Evolutionary conservation across 2,329 filamentous ascomycete genomes (phyloP).

Genomic region (Zarea fungicola): DNA sequence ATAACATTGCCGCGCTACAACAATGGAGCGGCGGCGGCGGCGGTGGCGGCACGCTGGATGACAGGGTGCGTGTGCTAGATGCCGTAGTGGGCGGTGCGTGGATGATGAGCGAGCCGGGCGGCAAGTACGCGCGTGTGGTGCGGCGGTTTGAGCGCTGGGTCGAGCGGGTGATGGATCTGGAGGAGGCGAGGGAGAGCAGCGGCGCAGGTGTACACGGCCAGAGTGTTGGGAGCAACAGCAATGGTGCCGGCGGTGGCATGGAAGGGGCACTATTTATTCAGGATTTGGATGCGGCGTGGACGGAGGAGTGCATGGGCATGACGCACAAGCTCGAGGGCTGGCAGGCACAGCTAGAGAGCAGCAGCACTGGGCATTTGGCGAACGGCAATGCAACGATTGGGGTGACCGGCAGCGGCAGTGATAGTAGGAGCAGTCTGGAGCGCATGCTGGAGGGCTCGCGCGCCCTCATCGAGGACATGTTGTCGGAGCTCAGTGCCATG

Average conservation of each 20-base stretch:
- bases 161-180: conserved; percentile 40
- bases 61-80: conserved; percentile 54
- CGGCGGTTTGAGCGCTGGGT: conserved; percentile 57
- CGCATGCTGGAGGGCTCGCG: conserved; percentile 44
- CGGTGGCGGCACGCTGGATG: conserved; percentile 39
- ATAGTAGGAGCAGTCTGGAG: conserved; percentile 33
- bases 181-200: conserved; percentile 37
- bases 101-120: conserved; percentile 49
- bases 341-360: conserved; percentile 40
- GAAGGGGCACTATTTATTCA: conserved; percentile 44
- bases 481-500: conserved; percentile 59
- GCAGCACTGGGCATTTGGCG: too few relatives aligned
- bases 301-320: conserved; percentile 50
- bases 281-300: conserved; percentile 53
- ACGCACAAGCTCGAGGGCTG: conserved; percentile 51
- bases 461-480: conserved; percentile 51
- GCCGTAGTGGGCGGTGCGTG: conserved; percentile 53
- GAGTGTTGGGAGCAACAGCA: conserved; percentile 21
- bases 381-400: too few relatives aligned
- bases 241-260: conserved; percentile 13
- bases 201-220: conserved; percentile 26
- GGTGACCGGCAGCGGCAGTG: conserved; percentile 13
- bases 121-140: conserved; percentile 51
- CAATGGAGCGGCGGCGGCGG: conserved; percentile 39
- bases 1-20: conserved; percentile 48